Evolutionary conservation across 805 yeast genomes (phyloP).

Genomic region (Lachancea thermotolerans): DNA sequence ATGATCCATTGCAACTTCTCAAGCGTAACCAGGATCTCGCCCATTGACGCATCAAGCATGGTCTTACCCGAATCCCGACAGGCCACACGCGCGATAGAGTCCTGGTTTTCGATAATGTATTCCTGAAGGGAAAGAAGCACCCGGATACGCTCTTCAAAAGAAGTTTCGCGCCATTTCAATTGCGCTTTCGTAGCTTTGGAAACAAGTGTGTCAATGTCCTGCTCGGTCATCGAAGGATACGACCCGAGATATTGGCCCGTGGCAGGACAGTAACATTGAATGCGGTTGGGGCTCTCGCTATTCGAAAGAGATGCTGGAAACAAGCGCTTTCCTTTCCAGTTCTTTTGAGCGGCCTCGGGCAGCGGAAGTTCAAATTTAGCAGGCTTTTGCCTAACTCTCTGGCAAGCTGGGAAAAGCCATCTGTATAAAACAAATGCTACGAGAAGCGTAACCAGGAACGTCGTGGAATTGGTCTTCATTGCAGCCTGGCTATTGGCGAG

Average conservation of each 20-base stretch:
- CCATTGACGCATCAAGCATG: conserved; percentile 91
- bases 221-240: conserved; percentile 53
- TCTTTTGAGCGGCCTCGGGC: conserved; percentile 37
- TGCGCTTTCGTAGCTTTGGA: conserved; percentile 32
- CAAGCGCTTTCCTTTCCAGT: conserved; percentile 85
- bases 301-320: conserved; percentile 54
- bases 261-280: conserved; percentile 91
- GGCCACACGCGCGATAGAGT: conserved; percentile 80
- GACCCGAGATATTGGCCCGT: conserved; percentile 85
- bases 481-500: conserved; percentile 13
- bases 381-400: conserved; percentile 10
- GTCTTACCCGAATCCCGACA: conserved; percentile 97
- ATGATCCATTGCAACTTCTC: conserved; percentile 90
- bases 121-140: conserved; percentile 65
- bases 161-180: conserved; percentile 33
- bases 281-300: conserved; percentile 55
- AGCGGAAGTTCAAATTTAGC: conserved; percentile 17
- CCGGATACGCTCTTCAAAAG: conserved; percentile 59
- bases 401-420: conserved; percentile 12
- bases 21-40: conserved; percentile 89
- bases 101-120: conserved; percentile 75
- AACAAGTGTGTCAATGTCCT: conserved; percentile 66
- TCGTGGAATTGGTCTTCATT: conserved; percentile 6
- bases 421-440: conserved; percentile 17
- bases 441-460: conserved; percentile 14